These are phyloP conservation scores for Skeletonema potamos DNA, from an alignment of 108 stramenopile genomes.

Conservation along the genomic window DNA sequence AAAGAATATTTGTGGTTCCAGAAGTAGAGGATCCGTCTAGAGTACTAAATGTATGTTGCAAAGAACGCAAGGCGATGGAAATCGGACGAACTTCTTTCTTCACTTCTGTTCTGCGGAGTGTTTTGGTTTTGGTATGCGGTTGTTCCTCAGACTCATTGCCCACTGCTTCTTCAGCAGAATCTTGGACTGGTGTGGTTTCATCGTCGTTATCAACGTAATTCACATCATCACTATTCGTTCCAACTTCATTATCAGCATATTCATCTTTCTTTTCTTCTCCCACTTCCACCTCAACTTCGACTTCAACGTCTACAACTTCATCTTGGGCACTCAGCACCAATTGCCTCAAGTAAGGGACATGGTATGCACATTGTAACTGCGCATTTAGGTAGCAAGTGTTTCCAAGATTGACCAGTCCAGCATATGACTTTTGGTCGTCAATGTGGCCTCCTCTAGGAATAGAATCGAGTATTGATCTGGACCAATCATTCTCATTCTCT, in stretches of 20 bases:
- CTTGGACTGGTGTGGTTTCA: neutral
- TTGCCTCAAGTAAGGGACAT: constrained; percentile 66
- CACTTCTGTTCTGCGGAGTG: constrained; percentile 10
- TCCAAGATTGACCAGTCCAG: constrained; percentile 70
- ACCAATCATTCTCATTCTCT: neutral
- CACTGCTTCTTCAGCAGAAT: neutral
- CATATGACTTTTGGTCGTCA: neutral
- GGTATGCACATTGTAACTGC: constrained; percentile 82
- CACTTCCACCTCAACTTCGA: constrained; percentile 28
- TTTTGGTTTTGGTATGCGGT: neutral
- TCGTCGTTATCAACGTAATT: neutral
- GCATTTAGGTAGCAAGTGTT: constrained; percentile 91
- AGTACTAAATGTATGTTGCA: constrained; percentile 33
- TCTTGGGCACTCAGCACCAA: constrained; percentile 44
- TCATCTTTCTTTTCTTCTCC: constrained; percentile 16
- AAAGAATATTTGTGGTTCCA: constrained; percentile 49
- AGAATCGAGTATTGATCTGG: constrained; percentile 10
- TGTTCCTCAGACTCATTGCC: neutral
- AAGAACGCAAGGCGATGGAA: constrained; percentile 36
- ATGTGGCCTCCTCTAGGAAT: constrained; percentile 38
- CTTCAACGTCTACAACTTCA: constrained; percentile 28
- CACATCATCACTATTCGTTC: neutral
- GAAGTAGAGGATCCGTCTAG: constrained; percentile 10
- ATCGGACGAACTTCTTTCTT: constrained; percentile 26
- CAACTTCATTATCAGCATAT: constrained; percentile 38